These are phyloP conservation scores for Coemansia sp. DNA, from an alignment of 192 early-diverging fungal species.

Conservation along the genomic window DNA sequence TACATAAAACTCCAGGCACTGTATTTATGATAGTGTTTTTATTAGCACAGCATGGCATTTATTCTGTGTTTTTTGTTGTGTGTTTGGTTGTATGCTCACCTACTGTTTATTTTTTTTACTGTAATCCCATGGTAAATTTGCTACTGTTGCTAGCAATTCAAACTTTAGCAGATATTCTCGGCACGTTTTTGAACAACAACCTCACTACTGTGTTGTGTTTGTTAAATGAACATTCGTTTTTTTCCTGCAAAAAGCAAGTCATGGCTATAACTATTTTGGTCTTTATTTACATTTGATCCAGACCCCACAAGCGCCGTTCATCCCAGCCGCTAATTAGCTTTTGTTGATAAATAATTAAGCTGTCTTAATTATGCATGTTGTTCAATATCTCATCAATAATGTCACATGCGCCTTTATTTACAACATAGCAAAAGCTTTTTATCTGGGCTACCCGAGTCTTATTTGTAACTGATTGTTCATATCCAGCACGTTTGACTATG, in stretches of 20 bases:
- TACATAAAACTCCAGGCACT: too few species aligned
- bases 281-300: too few species aligned
- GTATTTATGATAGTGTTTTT: neutral
- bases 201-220: too few species aligned
- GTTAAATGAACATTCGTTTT: too few species aligned
- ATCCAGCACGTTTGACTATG: neutral
- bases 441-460: neutral
- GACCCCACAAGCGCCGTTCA: too few species aligned
- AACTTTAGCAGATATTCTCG: neutral
- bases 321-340: too few species aligned
- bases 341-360: too few species aligned
- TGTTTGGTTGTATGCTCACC: neutral
- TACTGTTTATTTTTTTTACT: conserved; percentile 1
- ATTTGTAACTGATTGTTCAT: neutral
- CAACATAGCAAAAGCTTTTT: neutral
- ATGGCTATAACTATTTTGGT: too few species aligned
- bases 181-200: neutral
- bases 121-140: neutral
- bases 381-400: neutral
- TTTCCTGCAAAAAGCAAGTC: too few species aligned
- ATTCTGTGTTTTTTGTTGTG: neutral
- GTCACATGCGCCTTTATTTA: neutral
- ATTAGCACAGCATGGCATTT: neutral
- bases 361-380: too few species aligned
- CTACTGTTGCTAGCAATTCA: neutral